A percentile compares a stretch with the other conserved stretches of the same genome.
phyloP scores from a whole-genome alignment of 2,329 filamentous ascomycete genomes.

The Diaporthe sp. region DNA sequence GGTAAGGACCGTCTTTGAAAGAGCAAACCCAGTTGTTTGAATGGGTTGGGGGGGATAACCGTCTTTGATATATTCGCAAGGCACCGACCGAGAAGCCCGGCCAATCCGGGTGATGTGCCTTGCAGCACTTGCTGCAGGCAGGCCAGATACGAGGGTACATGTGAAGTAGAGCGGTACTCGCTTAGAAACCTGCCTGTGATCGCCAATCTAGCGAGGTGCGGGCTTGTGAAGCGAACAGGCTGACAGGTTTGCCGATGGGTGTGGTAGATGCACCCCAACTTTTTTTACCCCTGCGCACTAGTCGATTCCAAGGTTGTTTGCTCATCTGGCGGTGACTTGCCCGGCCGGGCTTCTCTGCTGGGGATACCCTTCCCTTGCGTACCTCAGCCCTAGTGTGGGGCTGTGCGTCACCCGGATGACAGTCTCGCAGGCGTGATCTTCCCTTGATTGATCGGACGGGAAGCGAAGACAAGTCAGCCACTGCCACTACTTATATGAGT shows the following conservation, averaged over 20 bases:
- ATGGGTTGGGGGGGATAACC: conserved; percentile 25
- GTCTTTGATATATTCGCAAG: conserved; percentile 35
- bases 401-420: conserved; percentile 33
- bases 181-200: conserved; percentile 25
- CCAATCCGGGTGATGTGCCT: conserved; percentile 37
- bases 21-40: neutral
- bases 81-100: conserved; percentile 9
- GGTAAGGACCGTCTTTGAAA: conserved; percentile 21
- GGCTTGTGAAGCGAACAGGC: conserved; percentile 15
- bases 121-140: conserved; percentile 30
- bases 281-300: conserved; percentile 10
- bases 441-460: conserved; percentile 22
- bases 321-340: neutral
- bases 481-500: neutral
- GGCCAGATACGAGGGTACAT: conserved; percentile 8
- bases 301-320: conserved; percentile 15
- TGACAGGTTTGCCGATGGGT: conserved; percentile 23
- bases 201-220: conserved; percentile 20
- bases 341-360: conserved; percentile 20
- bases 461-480: conserved; percentile 21
- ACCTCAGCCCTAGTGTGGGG: conserved; percentile 34
- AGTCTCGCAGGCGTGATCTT: conserved; percentile 6
- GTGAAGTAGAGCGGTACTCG: neutral
- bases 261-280: conserved; percentile 30
- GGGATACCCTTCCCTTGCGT: conserved; percentile 5